Base-by-base conservation (phyloP, 129 eudicot genomes). In the Artemisia tridentata region DNA sequence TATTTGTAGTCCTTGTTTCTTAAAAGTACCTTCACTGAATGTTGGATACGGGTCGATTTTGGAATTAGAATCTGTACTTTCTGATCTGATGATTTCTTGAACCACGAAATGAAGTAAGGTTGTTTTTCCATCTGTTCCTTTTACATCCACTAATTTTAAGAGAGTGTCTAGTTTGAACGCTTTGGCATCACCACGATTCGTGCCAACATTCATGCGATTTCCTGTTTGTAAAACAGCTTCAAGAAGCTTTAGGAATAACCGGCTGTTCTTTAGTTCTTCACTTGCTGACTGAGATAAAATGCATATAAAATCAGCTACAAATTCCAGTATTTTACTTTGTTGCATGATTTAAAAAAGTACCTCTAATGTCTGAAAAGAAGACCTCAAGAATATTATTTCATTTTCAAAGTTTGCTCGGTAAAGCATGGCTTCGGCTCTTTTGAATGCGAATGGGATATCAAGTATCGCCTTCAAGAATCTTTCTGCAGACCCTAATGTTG, bases 41-140 rank as follows among this genome's bases (percentile, higher is more conserved):
- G 76, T 49, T 12, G 72, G 61, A 68, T 76, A 81, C 18, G 79
- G 50, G 65, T 83, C 84, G 2, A 16, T 68, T 34, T 73, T 57
- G 23, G 81, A 38, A 58, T 81, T 75, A 20, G 85, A 75, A 79
- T 67, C 68, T 13, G 61, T 61, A 16, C 85, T 87, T 83, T 89
- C 96, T 68, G 98, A 85, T 80, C 95, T 75, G 58, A 87, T 85
- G 17, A 93, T 93, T 76, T 89, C 98, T 82, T 89, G 98, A 76
- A 93, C 97, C 12, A 93, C 98, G 72, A 93, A 93, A 85, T 93
- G 98, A 53, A 93, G 97, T 41, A 93, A 77, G 1, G 98, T 89
- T 2, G 98, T 93, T 78, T 87, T 93, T 48, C 98, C 98, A 73
- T 93, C 97, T 1, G 96, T 84, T 60, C 98, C 98, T 63, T 93